Evolutionary conservation across 192 early-diverging fungal species (phyloP).

Genomic region (Backusella psychrophila): DNA sequence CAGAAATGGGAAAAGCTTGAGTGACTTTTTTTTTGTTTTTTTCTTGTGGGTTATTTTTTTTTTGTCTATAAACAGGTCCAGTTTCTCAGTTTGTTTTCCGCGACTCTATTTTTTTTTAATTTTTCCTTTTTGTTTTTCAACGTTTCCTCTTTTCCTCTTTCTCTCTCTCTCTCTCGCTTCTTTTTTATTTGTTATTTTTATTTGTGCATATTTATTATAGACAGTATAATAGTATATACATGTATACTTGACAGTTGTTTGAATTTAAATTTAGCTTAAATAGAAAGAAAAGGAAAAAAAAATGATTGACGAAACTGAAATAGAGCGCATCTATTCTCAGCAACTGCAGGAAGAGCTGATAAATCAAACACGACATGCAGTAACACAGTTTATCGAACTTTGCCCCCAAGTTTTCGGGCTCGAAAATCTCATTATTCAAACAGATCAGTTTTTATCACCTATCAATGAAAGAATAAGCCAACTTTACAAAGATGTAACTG

Average conservation of each 20-base stretch:
- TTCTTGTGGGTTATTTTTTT: neutral
- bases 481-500: conserved; percentile 18
- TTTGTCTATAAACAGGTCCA: neutral
- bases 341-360: conserved; percentile 24
- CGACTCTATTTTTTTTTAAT: neutral
- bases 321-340: conserved; percentile 20
- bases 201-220: neutral
- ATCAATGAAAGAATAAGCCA: conserved; percentile 14
- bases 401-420: conserved; percentile 29
- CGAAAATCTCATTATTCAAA: conserved; percentile 11
- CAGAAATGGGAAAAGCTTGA: neutral
- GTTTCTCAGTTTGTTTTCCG: neutral
- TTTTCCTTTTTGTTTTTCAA: conserved; percentile 12
- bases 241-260: neutral
- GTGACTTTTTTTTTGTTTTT: neutral
- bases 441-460: neutral
- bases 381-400: conserved; percentile 14
- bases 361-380: conserved; percentile 13
- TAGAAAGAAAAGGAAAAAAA: neutral
- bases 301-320: conserved; percentile 21
- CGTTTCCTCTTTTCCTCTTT: too few relatives aligned
- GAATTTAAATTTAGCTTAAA: neutral
- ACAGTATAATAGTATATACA: neutral
- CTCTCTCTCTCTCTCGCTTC: neutral
- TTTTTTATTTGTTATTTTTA: neutral